Evolutionary conservation across 129 eudicot genomes (phyloP).

Genomic region (Lactuca saligna): DNA sequence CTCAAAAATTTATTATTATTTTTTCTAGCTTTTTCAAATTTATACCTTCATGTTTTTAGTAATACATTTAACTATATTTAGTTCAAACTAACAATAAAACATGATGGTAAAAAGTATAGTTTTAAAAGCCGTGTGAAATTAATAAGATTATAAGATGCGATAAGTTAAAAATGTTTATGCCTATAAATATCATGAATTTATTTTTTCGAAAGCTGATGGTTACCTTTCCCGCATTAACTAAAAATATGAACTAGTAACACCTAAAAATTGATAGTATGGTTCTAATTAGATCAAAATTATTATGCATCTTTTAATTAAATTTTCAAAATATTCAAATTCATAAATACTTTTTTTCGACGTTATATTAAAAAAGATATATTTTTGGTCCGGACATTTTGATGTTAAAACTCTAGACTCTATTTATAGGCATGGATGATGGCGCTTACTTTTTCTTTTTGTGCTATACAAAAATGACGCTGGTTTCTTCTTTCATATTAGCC

Average conservation of each 20-base stretch:
- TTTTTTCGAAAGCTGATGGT: background rate
- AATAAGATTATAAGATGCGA: background rate
- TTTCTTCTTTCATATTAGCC: background rate
- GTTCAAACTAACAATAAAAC: slow-evolving; percentile 9
- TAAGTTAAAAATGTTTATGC: too few species aligned
- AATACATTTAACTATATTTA: background rate
- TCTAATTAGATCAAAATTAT: background rate
- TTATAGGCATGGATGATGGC: background rate
- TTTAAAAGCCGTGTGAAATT: background rate
- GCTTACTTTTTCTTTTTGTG: background rate
- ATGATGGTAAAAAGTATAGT: background rate
- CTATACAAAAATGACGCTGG: background rate
- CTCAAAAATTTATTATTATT: background rate
- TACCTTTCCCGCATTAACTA: background rate
- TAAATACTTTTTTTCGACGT: background rate
- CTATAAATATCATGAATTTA: background rate
- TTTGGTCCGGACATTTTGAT: background rate
- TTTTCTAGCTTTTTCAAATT: background rate
- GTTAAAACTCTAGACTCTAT: background rate
- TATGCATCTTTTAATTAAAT: background rate
- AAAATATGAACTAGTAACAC: background rate
- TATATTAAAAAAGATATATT: too few species aligned
- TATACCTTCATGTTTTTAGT: background rate
- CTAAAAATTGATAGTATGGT: background rate
- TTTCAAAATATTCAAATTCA: too few species aligned